These are phyloP conservation scores for Chalaropsis thielavioides DNA, from an alignment of 2,329 filamentous ascomycete species.

Conservation along the genomic window DNA sequence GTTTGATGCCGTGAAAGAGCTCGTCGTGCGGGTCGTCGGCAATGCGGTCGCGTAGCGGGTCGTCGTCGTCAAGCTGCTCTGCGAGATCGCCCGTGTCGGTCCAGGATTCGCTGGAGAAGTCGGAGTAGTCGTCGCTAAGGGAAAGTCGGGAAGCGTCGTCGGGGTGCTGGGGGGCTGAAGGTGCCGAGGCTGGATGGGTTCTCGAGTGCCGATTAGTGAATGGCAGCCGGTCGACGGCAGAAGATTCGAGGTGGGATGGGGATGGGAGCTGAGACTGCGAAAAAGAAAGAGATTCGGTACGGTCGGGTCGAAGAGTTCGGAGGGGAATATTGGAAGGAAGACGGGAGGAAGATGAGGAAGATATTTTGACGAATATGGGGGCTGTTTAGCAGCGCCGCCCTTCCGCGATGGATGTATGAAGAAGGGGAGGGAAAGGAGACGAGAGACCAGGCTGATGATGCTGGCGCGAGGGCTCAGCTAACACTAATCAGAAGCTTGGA, in stretches of 20 bases:
- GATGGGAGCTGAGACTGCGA: background rate
- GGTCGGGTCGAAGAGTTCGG: slow-evolving; percentile 45
- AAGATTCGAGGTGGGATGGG: background rate
- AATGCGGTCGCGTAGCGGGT: slow-evolving; percentile 61
- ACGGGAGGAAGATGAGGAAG: slow-evolving; percentile 52
- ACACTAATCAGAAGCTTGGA: background rate
- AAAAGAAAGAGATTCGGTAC: background rate
- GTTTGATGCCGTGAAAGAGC: slow-evolving; percentile 38
- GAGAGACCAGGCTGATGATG: background rate
- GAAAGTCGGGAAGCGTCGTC: background rate
- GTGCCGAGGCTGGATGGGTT: slow-evolving; percentile 23
- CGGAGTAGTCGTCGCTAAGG: slow-evolving; percentile 31
- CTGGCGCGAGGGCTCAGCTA: background rate
- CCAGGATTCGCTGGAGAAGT: slow-evolving; percentile 58
- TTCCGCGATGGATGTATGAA: slow-evolving; percentile 32
- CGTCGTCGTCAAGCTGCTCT: slow-evolving; percentile 75
- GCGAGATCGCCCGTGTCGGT: slow-evolving; percentile 90
- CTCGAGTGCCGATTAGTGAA: slow-evolving; percentile 29
- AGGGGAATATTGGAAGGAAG: slow-evolving; percentile 77
- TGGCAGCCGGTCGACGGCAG: background rate
- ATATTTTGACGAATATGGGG: slow-evolving; percentile 71
- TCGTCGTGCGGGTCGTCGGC: slow-evolving; percentile 51
- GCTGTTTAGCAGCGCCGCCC: slow-evolving; percentile 67
- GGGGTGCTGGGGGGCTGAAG: background rate
- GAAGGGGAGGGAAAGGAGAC: slow-evolving; percentile 19